Evolutionary conservation across 768 basidiomycete genomes (phyloP), one percentile per base, ranked within the genome.

Genomic region (Hericium alpestre): DNA sequence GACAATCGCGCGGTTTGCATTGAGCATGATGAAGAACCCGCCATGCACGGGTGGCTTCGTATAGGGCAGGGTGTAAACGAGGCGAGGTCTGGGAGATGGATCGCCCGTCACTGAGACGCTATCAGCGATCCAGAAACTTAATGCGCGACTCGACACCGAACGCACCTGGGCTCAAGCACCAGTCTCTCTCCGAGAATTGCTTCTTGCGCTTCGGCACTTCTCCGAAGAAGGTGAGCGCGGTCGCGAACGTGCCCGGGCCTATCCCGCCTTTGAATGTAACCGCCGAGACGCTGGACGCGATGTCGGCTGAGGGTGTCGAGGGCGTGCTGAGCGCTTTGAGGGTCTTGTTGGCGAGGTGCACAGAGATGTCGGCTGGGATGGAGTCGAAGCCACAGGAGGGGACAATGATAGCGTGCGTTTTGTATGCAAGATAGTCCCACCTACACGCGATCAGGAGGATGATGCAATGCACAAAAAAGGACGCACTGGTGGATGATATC

Each of bases 311-410:
- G 32, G 32, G 32, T 10, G 32, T 32, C 4, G 43, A 46, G 0
- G 71, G 60, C 5, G 73, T 73, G 4, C 65, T 70, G 52, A 70
- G 65, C 10, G 72, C 65, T 67, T 85, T 84, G 54, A 93, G 76
- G 0, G 83, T 83, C 63, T 79, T 82, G 57, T 84, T 84, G 16
- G 87, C 79, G 50, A 90, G 71, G 69, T 82, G 85, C 0, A 82
- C 79, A 11, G 79, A 69, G 47, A 87, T 67, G 65, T 96, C 92
- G 3, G 84, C 81, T 3, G 89, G 89, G 27, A 90, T 64, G 1
- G 87, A 90, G 66, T 91, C 89, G 58, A 88, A 77, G 2, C 86
- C 92, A 55, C 83, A 87, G 1, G 82, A 75, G 22, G 90, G 90
- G 18, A 96, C 77, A 61, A 97, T 86, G 60, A 90, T 79, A 5